phyloP scores from a whole-genome alignment of 108 stramenopile species.

The Skeletonema tropicum region DNA sequence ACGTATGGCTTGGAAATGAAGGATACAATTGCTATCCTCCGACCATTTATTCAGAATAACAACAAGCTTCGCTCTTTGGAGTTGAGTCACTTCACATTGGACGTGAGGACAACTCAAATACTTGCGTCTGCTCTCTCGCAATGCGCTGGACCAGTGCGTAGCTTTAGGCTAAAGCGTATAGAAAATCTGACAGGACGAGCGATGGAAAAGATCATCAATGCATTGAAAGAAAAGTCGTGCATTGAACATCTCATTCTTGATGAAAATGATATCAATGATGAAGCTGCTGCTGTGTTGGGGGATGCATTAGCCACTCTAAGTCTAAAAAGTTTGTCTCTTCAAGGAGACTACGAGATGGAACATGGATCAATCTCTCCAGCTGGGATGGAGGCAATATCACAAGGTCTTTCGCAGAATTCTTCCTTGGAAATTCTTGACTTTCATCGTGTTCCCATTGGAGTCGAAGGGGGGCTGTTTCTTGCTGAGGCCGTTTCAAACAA shows the following conservation, averaged over 20 bases:
- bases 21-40: not conserved
- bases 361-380: not conserved
- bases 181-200: not conserved
- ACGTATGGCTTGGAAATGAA: conserved; percentile 5
- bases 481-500: not conserved
- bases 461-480: not conserved
- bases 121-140: conserved; percentile 1
- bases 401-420: too few species aligned
- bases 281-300: not conserved
- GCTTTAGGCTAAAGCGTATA: not conserved
- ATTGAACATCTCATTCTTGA: not conserved
- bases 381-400: not conserved
- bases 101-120: conserved; percentile 6
- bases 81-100: not conserved
- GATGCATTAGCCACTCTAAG: not conserved
- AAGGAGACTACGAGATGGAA: not conserved
- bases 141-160: not conserved
- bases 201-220: conserved; percentile 5
- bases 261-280: conserved; percentile 4
- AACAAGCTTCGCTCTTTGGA: not conserved
- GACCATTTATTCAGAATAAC: not conserved
- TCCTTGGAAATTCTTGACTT: not conserved
- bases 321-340: not conserved
- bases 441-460: not conserved
- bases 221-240: not conserved